Evolutionary conservation across 345 rosid species (phyloP), one percentile per base, ranked within the genome.

Genomic region (Gossypium raimondii): DNA sequence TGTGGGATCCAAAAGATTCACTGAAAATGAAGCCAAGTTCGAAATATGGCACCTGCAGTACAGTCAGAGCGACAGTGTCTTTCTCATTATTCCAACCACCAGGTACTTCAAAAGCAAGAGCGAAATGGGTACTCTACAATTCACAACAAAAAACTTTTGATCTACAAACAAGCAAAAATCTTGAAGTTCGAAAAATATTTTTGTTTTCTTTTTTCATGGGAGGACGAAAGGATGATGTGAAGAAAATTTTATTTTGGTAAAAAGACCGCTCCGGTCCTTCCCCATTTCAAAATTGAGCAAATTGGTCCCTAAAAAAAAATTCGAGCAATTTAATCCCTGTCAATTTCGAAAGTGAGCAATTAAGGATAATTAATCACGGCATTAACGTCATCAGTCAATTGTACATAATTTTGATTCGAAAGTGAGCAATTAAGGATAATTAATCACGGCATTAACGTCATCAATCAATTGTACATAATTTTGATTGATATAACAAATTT

Each of bases 31-130:
- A 41, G 72, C 57, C 50, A 52, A 71, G 43, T 52, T 41, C 29
- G 71, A 68, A 67, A 76, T 72, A 55, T 53, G 72, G 63, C 75
- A 89, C 92, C 97, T 92, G 97, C 72, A 92, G 90, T 81, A 92
- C 90, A 41, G 97, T 87, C 71, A 88, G 80, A 27, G 27, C 75
- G 44, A 87, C 69, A 61, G 92, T 86, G 57, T 87, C 94, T 81
- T 86, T 91, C 84, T 86, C 91, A 24, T 84, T 78, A 72, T 72
- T 83, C 97, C 97, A 92, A 80, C 94, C 94, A 52, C 86, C 89
- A 2, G 92, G 86, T 27, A 89, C 85, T 82, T 82, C 94, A 85
- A 89, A 89, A 53, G 94, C 91, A 78, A 92, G 85, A 74, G 89
- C 94, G 78, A 92, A 76, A 81, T 89, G 93, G 52, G 94, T 89